These are phyloP conservation scores for Citeromyces hawaiiensis DNA, from an alignment of 1,139 yeast species.

Conservation along the genomic window DNA sequence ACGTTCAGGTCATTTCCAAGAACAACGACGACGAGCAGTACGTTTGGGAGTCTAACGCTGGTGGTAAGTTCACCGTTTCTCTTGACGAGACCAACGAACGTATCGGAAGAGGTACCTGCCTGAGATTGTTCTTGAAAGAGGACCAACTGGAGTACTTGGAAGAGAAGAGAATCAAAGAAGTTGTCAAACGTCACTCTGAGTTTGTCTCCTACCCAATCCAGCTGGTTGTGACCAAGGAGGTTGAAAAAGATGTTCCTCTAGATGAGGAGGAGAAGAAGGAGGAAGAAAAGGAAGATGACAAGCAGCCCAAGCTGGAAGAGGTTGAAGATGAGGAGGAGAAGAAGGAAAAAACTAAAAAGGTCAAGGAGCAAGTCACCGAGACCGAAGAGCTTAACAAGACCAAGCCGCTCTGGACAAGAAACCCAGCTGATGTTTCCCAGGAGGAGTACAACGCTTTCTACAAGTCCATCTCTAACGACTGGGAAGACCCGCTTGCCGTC, in stretches of 20 bases:
- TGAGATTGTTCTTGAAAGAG: conserved; percentile 95
- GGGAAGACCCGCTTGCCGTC: conserved; percentile 99
- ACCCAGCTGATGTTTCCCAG: conserved; percentile 94
- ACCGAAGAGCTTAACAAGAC: conserved; percentile 96
- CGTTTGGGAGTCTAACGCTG: conserved; percentile 99
- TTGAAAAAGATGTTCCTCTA: conserved; percentile 60
- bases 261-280: conserved; percentile 51
- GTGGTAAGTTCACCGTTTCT: conserved; percentile 97
- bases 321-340: conserved; percentile 70
- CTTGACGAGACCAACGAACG: conserved; percentile 78
- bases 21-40: conserved; percentile 99
- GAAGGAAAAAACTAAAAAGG: conserved; percentile 56
- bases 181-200: conserved; percentile 98
- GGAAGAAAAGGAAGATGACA: conserved; percentile 31
- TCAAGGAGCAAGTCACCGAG: conserved; percentile 75
- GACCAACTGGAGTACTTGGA: conserved; percentile 98
- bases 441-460: conserved; percentile 99
- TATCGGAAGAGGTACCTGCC: conserved; percentile 88
- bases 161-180: conserved; percentile 99
- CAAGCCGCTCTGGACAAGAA: conserved; percentile 99
- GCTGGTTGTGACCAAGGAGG: conserved; percentile 96
- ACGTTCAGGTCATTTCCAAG: conserved; percentile 96
- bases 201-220: conserved; percentile 99
- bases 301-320: conserved; percentile 47
- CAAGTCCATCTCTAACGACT: conserved; percentile 98